These are phyloP conservation scores for Apiosordaria backusii DNA, from an alignment of 495 filamentous ascomycete species.

Conservation along the genomic window DNA sequence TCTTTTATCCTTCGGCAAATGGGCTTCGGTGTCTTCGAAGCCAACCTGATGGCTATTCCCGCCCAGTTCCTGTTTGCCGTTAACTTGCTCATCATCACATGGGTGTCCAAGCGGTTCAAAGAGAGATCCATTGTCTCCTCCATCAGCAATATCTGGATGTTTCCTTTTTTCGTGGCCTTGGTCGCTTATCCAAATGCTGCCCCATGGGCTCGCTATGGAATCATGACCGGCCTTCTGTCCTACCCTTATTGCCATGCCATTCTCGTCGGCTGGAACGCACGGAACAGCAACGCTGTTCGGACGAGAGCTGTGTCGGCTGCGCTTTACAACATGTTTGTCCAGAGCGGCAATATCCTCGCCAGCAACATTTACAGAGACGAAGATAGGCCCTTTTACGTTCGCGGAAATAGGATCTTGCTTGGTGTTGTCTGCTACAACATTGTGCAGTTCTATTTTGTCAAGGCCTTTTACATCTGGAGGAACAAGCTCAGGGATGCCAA, in stretches of 20 bases:
- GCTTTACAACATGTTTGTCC: slow-evolving; percentile 48
- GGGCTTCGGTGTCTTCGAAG: slow-evolving; percentile 52
- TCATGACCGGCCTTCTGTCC: slow-evolving; percentile 52
- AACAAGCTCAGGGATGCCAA: slow-evolving; percentile 33
- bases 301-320: slow-evolving; percentile 58
- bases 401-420: slow-evolving; percentile 50
- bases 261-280: slow-evolving; percentile 56
- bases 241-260: slow-evolving; percentile 63
- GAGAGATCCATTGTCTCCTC: slow-evolving; percentile 53
- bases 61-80: slow-evolving; percentile 44
- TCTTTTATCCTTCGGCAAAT: slow-evolving; percentile 48
- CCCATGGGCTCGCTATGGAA: slow-evolving; percentile 51
- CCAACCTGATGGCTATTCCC: slow-evolving; percentile 54
- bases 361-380: slow-evolving; percentile 55
- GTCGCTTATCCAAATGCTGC: slow-evolving; percentile 36
- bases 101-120: slow-evolving; percentile 52
- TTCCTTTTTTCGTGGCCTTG: slow-evolving; percentile 53
- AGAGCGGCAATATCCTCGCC: slow-evolving; percentile 48
- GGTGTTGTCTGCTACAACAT: slow-evolving; percentile 43
- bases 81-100: slow-evolving; percentile 45
- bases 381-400: slow-evolving; percentile 51
- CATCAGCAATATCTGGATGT: slow-evolving; percentile 52
- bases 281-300: slow-evolving; percentile 59
- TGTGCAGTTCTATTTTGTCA: slow-evolving; percentile 33
- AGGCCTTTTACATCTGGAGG: slow-evolving; percentile 40